phyloP scores from a whole-genome alignment of 805 yeast genomes.

The Candida methanosorbosa region DNA sequence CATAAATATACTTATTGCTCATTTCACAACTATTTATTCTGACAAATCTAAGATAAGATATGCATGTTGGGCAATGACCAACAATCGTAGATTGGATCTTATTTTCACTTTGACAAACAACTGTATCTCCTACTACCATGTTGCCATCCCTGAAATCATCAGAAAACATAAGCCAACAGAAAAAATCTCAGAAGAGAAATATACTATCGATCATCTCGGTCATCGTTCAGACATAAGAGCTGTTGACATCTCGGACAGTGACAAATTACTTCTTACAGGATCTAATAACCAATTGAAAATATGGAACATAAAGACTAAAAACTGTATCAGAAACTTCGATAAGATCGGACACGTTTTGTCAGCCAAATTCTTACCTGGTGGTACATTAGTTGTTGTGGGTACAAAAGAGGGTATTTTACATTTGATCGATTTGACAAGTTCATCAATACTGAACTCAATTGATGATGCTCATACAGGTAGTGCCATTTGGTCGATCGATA shows the following conservation, averaged over 20 bases:
- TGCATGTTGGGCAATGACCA: constrained; percentile 51
- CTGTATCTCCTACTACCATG: constrained; percentile 58
- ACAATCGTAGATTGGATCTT: constrained; percentile 45
- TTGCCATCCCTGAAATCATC: constrained; percentile 47
- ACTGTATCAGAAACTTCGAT: constrained; percentile 79
- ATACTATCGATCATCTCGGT: constrained; percentile 67
- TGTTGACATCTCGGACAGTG: constrained; percentile 73
- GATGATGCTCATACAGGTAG: constrained; percentile 65
- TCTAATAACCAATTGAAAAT: constrained; percentile 84
- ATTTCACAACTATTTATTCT: constrained; percentile 62
- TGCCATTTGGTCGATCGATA: constrained; percentile 86
- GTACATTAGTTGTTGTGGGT: constrained; percentile 77
- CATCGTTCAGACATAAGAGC: constrained; percentile 88
- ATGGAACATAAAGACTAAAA: constrained; percentile 70
- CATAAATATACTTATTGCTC: constrained; percentile 53
- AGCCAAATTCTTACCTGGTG: constrained; percentile 84
- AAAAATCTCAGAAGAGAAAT: constrained; percentile 35
- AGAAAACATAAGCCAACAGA: constrained; percentile 38
- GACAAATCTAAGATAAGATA: constrained; percentile 50
- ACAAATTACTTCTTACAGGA: constrained; percentile 76
- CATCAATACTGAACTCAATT: constrained; percentile 60
- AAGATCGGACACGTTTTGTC: constrained; percentile 77
- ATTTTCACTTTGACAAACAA: constrained; percentile 64
- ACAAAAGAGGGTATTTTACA: constrained; percentile 82
- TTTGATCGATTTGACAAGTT: constrained; percentile 77